Conservation (phyloP, 2,329 filamentous ascomycete genomes). For the Truncatella angustata region DNA sequence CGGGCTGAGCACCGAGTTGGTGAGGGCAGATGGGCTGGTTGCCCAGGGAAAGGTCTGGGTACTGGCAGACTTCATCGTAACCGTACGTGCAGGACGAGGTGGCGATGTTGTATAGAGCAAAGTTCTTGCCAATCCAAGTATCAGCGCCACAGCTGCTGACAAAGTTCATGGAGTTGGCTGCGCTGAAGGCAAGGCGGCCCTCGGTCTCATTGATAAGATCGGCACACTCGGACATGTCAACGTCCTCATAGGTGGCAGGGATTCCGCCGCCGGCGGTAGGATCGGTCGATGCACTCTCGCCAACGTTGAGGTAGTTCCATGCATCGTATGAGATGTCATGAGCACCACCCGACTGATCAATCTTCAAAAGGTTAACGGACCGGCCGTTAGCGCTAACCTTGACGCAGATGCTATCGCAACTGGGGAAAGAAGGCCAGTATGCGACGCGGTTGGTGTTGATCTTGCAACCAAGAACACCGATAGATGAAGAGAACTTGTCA, state of each 20-base stretch:
- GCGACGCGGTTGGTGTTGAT: slow-evolving; percentile 60
- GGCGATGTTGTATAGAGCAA: slow-evolving; percentile 51
- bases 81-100: slow-evolving; percentile 50
- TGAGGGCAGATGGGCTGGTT: slow-evolving; percentile 54
- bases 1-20: slow-evolving; percentile 35
- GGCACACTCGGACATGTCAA: slow-evolving; percentile 46
- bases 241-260: slow-evolving; percentile 48
- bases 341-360: slow-evolving; percentile 55
- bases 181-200: slow-evolving; percentile 51
- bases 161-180: slow-evolving; percentile 57
- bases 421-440: slow-evolving; percentile 54
- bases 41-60: slow-evolving; percentile 41
- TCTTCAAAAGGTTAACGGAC: slow-evolving; percentile 54
- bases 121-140: slow-evolving; percentile 49
- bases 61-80: slow-evolving; percentile 48
- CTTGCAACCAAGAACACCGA: slow-evolving; percentile 60
- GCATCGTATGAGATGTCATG: slow-evolving; percentile 60
- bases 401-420: slow-evolving; percentile 57
- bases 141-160: slow-evolving; percentile 43
- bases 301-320: slow-evolving; percentile 57
- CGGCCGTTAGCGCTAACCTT: slow-evolving; percentile 48
- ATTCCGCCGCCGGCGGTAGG: slow-evolving; percentile 51
- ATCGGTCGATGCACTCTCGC: slow-evolving; percentile 41
- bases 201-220: slow-evolving; percentile 47
- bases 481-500: slow-evolving; percentile 53